Percentiles rank a stretch among this genome's conserved stretches.
Evolutionary conservation across 768 basidiomycete genomes (phyloP).

Genomic region (Lactarius indigo): DNA sequence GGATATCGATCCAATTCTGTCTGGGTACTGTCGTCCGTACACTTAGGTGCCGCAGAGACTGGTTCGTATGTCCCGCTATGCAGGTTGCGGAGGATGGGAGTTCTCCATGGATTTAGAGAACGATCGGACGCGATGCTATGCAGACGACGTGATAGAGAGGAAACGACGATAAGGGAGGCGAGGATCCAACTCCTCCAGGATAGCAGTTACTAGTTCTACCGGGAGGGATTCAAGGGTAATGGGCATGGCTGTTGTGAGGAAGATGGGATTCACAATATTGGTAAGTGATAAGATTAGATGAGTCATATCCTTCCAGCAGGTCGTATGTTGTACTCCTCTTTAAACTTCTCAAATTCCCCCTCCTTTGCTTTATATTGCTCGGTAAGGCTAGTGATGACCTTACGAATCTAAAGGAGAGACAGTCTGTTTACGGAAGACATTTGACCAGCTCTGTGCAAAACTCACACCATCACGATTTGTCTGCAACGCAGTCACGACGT

Average conservation of each 20-base stretch:
- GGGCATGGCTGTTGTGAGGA: conserved; percentile 8
- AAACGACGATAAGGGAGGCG: conserved; percentile 51
- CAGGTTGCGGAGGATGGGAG: conserved; percentile 61
- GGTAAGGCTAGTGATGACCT: conserved; percentile 70
- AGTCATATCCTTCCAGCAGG: conserved; percentile 34
- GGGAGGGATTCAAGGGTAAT: conserved; percentile 43
- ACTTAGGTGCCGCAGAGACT: conserved; percentile 54
- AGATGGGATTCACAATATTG: neutral
- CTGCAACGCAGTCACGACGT: conserved; percentile 86
- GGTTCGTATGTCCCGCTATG: conserved; percentile 44
- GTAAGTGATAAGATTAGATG: conserved; percentile 21
- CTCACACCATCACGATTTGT: conserved; percentile 87
- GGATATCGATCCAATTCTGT: conserved; percentile 77
- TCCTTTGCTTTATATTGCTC: conserved; percentile 91
- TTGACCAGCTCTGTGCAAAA: conserved; percentile 18
- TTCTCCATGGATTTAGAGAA: conserved; percentile 72
- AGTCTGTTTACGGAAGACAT: conserved; percentile 22
- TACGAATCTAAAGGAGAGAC: conserved; percentile 59
- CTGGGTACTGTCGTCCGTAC: conserved; percentile 62
- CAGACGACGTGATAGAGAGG: conserved; percentile 59
- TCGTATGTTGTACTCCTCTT: conserved; percentile 72
- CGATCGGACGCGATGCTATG: conserved; percentile 56
- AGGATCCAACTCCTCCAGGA: conserved; percentile 67
- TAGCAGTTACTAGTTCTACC: conserved; percentile 73
- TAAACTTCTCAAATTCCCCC: conserved; percentile 76